Base-by-base conservation (phyloP, 2,329 filamentous ascomycete species). In the Neonectria magnoliae region DNA sequence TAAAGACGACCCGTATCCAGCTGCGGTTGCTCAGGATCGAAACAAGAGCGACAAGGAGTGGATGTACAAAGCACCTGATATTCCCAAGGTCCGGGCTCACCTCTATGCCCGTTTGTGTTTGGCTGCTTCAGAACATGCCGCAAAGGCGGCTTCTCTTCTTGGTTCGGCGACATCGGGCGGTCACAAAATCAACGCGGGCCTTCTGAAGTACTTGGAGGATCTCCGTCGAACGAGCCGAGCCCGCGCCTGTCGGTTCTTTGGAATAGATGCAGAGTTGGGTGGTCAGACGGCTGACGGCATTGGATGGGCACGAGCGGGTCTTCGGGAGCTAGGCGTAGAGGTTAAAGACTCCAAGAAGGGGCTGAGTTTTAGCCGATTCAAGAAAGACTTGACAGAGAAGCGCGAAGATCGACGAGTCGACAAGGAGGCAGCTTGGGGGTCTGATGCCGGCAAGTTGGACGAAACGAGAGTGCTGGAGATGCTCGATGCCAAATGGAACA, bases 1-100 rank as follows among this genome's bases (percentile, higher is more conserved):
- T 54, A 98, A 98, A 73, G 95, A 98, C 76, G 96, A 99, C 74
- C 94, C 95, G 0, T 98, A 98, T 75, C 91, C 95, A 1, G 90
- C 91, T 2, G 87, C 90, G 7, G 91, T 97, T 2, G 89, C 93
- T 1, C 93, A 97, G 73, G 88, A 91, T 61, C 87, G 94, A 52
- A 97, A 97, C 75, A 88, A 90, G 57, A 89, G 91, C 70, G 93
- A 94, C 77, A 93, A 88, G 66, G 95, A 98, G 70, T 99, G 95
- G 95, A 98, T 98, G 94, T 97, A 96, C 78, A 93, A 92, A 73
- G 88, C 93, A 0, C 93, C 95, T 1, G 89, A 93, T 55, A 93
- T 98, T 53, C 92, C 94, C 31, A 94, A 95, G 76, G 94, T 97
- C 18, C 90, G 95, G 51, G 93, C 93, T 9, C 90, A 97, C 74